Evolutionary conservation across 148 eudicot species (phyloP), one percentile per base, ranked within the genome.

Genomic region (Chenopodium quinoa): DNA sequence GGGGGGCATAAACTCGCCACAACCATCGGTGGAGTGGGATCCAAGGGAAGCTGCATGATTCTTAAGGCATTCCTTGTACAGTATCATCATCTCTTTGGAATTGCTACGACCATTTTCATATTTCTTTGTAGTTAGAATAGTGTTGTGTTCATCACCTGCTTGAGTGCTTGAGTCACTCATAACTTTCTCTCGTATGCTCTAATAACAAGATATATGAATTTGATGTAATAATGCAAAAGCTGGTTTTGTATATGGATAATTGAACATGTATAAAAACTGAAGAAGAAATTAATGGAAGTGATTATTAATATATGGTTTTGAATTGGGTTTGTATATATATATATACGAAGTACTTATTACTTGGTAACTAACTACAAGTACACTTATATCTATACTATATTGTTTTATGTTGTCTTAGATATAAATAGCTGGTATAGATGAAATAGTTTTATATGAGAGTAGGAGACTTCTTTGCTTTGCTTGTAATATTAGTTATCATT

Each of bases 21-120:
- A 90, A 62, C 92, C 89, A 37, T 90, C 92, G 7, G 82, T 79
- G 84, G 89, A 89, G 58, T 71, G 82, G 34, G 86, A 82, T 4
- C 92, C 92, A 22, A 88, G 71, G 52, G 91, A 79, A 5, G 90
- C 88, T 65, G 92, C 92, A 80, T 90, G 92, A 78, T 90, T 90
- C 86, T 88, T 90, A 74, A 87, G 87, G 81, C 92, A 90, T 66
- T 90, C 91, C 74, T 73, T 85, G 88, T 90, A 88, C 73, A 40
- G n/a, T 44, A 82, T 34, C 48, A 37, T 70, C 70, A 64, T 44
- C 25, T 69, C 77, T 29, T 82, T 82, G 78, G 84, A 27, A 29
- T 71, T 25, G 52, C 54, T 34, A 65, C 23, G 17, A 72, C 23
- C 23, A 72, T 19, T 54, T 25, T 73, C 69, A 63, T 78, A 64